Evolutionary conservation across 2,329 filamentous ascomycete genomes (phyloP).

Genomic region (Pseudodiploospora longispora): DNA sequence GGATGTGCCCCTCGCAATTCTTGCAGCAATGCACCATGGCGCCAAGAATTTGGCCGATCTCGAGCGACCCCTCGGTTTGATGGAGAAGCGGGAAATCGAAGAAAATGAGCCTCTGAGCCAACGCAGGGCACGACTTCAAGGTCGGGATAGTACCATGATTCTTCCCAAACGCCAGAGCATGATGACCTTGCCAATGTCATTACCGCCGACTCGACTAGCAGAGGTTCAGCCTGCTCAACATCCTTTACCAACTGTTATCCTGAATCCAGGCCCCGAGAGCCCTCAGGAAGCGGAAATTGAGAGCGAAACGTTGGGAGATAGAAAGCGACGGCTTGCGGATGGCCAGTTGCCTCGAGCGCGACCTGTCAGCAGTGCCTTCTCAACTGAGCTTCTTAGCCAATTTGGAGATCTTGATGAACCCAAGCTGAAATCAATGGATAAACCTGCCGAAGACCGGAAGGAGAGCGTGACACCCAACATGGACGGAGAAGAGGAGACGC

Average conservation of each 20-base stretch:
- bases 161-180: slow-evolving; percentile 35
- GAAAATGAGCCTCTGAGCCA: slow-evolving; percentile 84
- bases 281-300: slow-evolving; percentile 40
- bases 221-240: slow-evolving; percentile 6
- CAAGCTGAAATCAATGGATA: slow-evolving; percentile 27
- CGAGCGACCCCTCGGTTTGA: slow-evolving; percentile 61
- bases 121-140: slow-evolving; percentile 66
- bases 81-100: slow-evolving; percentile 77
- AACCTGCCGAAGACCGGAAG: slow-evolving; percentile 22
- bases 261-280: slow-evolving; percentile 29
- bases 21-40: slow-evolving; percentile 55
- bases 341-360: slow-evolving; percentile 42
- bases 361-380: slow-evolving; percentile 59
- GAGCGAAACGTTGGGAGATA: slow-evolving; percentile 57
- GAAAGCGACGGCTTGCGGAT: slow-evolving; percentile 54
- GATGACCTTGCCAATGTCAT: slow-evolving; percentile 26
- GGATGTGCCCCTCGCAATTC: slow-evolving; percentile 78
- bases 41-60: slow-evolving; percentile 44
- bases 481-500: slow-evolving; percentile 58
- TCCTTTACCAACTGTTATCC: slow-evolving; percentile 2
- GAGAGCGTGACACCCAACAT: slow-evolving; percentile 32
- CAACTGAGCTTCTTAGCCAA: slow-evolving; percentile 59
- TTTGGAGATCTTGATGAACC: slow-evolving; percentile 44
- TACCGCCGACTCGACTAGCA: slow-evolving; percentile 4
- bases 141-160: slow-evolving; percentile 41